Base-by-base conservation (phyloP, 441 rosid species). In the Adansonia grandidieri region DNA sequence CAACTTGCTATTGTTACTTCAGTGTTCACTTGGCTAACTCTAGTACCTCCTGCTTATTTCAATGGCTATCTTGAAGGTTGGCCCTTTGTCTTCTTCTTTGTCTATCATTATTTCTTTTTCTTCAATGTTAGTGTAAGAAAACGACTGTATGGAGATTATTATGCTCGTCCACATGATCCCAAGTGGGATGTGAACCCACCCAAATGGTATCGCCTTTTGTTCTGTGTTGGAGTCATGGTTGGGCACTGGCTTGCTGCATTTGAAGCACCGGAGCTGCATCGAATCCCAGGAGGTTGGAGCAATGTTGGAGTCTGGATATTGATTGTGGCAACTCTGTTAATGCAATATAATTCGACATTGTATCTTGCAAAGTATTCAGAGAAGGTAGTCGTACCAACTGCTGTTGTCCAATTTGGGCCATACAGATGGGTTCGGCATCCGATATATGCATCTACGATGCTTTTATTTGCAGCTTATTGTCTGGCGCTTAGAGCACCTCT, bases 341-440 rank as follows among this genome's bases (percentile, higher is more conserved):
- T 90, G 90, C 98, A 95, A 19, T 93, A 95, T 22, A 92, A 88
- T 73, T 87, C 97, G 0, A 90, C 98, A 0, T 81, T 89, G 58
- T 93, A 92, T 86, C 96, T 93, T 5, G 97, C 98, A 10, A 95
- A 94, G 71, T 93, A 95, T 80, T 91, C 93, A 0, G 96, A 93
- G 80, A 91, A 95, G 77, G 90, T 95, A 54, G 92, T 91, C 47
- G 98, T 89, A 81, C 96, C 98, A n/a, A 89, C 91, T 0, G 89
- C 86, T 76, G 98, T 93, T 65, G 96, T 95, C 78, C 97, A 90
- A 51, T 93, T 93, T 80, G 97, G 97, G 65, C 97, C 98, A 20
- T 94, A 89, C 80, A 90, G 98, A 79, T 93, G 92, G 97, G 89
- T 91, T 70, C 80, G 94, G 65, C 98, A 95, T 84, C 97, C 97